Conservation (phyloP, 257 asterid species). For the Solanum peruvianum region DNA sequence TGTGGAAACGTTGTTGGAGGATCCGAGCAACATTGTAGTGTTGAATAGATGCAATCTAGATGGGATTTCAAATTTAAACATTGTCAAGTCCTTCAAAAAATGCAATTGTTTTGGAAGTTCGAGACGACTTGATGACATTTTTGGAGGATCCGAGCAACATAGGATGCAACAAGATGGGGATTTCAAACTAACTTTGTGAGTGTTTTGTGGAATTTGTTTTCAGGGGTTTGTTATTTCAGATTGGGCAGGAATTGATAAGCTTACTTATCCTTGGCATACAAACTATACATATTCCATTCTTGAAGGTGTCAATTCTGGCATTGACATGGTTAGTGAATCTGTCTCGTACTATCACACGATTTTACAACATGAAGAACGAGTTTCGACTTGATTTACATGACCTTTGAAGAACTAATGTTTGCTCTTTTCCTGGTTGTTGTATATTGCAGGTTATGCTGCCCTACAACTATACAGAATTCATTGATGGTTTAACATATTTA, state of each 20-base stretch:
- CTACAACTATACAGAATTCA: conserved; percentile 1
- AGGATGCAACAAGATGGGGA: background rate
- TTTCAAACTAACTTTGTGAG: background rate
- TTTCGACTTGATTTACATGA: background rate
- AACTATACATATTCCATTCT: conserved; percentile 11
- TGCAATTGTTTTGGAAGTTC: background rate
- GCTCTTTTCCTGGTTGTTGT: background rate
- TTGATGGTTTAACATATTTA: conserved; percentile 1
- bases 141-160: background rate
- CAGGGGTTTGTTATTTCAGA: conserved; percentile 15
- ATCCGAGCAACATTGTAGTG: background rate
- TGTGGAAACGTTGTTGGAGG: background rate
- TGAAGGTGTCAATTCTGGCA: conserved; percentile 2
- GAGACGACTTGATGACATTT: background rate
- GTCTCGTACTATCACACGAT: background rate
- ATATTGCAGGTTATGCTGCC: conserved; percentile 7
- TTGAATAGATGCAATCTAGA: background rate
- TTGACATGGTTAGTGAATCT: conserved; percentile 8
- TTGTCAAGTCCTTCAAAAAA: background rate
- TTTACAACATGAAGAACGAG: background rate
- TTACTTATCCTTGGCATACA: conserved; percentile 1
- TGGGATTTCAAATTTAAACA: background rate
- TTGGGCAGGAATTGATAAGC: conserved; percentile 4
- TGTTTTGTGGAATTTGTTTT: background rate
- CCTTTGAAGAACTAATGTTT: background rate